Percentiles rank a stretch among this genome's conserved stretches.
phyloP scores from a whole-genome alignment of 2,329 filamentous ascomycete genomes.

The Aspergillus calidoustus region DNA sequence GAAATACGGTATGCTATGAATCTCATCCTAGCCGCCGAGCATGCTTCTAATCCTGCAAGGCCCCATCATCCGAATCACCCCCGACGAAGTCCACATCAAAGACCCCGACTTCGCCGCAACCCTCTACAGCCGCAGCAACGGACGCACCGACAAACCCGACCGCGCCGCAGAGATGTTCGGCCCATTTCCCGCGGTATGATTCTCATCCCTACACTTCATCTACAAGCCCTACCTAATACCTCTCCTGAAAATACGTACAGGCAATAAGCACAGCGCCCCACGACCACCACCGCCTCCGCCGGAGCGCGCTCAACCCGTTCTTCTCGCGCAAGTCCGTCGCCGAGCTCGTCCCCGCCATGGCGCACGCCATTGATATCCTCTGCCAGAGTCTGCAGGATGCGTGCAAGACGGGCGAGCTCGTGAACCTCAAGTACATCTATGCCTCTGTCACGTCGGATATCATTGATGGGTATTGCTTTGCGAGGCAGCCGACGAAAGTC shows the following conservation, averaged over 20 bases:
- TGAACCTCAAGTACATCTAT: conserved; percentile 17
- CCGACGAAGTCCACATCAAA: conserved; percentile 9
- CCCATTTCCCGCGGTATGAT: neutral
- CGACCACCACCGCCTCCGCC: conserved; percentile 1
- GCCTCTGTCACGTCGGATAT: conserved; percentile 13
- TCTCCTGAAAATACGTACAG: neutral
- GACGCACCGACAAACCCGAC: neutral
- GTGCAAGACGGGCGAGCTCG: neutral
- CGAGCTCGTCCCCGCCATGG: neutral
- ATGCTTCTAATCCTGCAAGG: neutral
- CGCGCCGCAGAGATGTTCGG: neutral
- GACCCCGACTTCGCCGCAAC: conserved; percentile 8
- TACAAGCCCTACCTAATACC: neutral
- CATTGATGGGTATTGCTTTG: conserved; percentile 15
- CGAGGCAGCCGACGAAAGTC: conserved; percentile 1
- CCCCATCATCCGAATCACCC: conserved; percentile 5
- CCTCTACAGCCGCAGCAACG: conserved; percentile 2
- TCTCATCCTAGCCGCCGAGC: no score
- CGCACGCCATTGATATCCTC: neutral
- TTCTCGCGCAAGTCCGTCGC: conserved; percentile 9
- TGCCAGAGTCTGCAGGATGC: neutral
- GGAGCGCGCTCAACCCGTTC: conserved; percentile 1
- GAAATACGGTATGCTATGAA: neutral
- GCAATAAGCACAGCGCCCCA: conserved; percentile 5
- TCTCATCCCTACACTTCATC: neutral